Conservation (phyloP, 2,329 filamentous ascomycete genomes). For the Pyrenochaeta sp. region DNA sequence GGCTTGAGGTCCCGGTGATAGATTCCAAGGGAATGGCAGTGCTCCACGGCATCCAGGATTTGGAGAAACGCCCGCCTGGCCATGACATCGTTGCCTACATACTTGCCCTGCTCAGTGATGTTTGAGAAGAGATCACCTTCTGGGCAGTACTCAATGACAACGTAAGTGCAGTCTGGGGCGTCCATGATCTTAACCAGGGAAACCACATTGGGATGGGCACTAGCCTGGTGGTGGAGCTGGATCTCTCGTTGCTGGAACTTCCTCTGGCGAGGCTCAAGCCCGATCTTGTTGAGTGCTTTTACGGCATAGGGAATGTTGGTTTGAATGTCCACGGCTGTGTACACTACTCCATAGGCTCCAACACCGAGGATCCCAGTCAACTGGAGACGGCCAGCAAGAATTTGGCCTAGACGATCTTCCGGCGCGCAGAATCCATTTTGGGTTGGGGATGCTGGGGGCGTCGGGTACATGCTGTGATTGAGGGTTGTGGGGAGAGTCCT, state of each 20-base stretch:
- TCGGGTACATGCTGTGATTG: slow-evolving; percentile 55
- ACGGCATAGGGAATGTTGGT: slow-evolving; percentile 87
- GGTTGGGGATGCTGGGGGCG: slow-evolving; percentile 58
- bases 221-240: slow-evolving; percentile 86
- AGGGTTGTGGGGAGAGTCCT: slow-evolving; percentile 37
- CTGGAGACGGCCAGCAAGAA: slow-evolving; percentile 83
- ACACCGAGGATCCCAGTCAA: slow-evolving; percentile 86
- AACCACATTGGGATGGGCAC: slow-evolving; percentile 89
- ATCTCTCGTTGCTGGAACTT: slow-evolving; percentile 95
- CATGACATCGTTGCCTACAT: slow-evolving; percentile 89
- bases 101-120: slow-evolving; percentile 94
- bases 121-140: slow-evolving; percentile 97
- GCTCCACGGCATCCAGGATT: slow-evolving; percentile 93
- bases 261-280: slow-evolving; percentile 84
- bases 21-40: slow-evolving; percentile 91
- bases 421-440: slow-evolving; percentile 60
- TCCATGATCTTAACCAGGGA: slow-evolving; percentile 94
- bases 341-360: slow-evolving; percentile 96
- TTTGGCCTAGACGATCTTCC: slow-evolving; percentile 84
- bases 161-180: slow-evolving; percentile 89
- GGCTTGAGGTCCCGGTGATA: slow-evolving; percentile 98
- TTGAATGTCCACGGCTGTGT: slow-evolving; percentile 84
- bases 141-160: slow-evolving; percentile 95
- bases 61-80: slow-evolving; percentile 90
- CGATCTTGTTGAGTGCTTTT: slow-evolving; percentile 94